phyloP scores from a whole-genome alignment of 345 rosid species.

The Citrus unshiu region DNA sequence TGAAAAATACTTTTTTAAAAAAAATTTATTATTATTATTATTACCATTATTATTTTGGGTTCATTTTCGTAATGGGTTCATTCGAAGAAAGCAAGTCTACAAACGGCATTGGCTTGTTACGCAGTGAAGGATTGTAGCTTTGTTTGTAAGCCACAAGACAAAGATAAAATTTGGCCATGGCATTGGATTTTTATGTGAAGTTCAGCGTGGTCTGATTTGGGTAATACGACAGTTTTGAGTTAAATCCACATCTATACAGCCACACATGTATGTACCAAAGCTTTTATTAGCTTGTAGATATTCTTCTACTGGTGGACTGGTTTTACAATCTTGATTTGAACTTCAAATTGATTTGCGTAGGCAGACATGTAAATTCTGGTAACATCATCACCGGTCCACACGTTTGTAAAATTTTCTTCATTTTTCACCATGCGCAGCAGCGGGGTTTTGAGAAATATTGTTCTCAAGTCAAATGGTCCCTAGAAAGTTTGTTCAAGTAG shows the following conservation, averaged over 20 bases:
- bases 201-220: no score
- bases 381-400: not conserved
- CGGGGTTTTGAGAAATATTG: not conserved
- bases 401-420: not conserved
- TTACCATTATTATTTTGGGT: no score
- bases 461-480: not conserved
- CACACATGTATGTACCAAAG: no score
- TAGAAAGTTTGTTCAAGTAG: not conserved
- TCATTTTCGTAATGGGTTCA: not conserved
- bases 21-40: no score
- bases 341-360: not conserved
- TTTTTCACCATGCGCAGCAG: not conserved
- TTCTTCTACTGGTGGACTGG: not conserved
- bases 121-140: not conserved
- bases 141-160: not conserved
- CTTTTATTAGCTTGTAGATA: not conserved
- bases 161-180: not conserved
- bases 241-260: not conserved
- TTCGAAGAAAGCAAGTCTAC: not conserved
- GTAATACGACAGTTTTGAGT: not conserved
- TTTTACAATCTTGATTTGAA: no score
- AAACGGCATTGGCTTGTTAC: not conserved
- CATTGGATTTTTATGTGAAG: not conserved
- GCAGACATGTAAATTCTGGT: no score
- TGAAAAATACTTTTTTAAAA: no score